Evolutionary conservation across 805 yeast species (phyloP).

Genomic region (Vanderwaltozyma verrucispora): DNA sequence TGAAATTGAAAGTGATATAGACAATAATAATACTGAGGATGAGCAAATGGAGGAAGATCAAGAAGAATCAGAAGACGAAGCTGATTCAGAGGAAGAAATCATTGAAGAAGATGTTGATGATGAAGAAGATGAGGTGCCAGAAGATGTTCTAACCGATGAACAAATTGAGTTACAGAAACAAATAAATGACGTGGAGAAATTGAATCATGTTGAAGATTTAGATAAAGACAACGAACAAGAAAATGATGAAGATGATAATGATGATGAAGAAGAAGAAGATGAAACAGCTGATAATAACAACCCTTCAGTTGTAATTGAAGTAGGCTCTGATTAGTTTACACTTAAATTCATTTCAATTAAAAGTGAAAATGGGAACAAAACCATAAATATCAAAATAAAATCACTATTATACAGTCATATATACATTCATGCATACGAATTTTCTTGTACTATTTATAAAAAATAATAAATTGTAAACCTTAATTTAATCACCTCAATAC

Average conservation of each 20-base stretch:
- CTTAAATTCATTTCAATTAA: background rate
- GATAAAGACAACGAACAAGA: too few species aligned
- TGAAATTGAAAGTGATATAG: constrained; percentile 9
- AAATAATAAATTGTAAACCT: too few species aligned
- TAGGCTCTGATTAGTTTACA: background rate
- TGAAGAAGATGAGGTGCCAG: constrained; percentile 6
- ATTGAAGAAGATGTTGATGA: constrained; percentile 3
- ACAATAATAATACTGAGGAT: constrained; percentile 8
- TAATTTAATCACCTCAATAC: too few species aligned
- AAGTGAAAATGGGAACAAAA: too few species aligned
- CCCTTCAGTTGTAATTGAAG: background rate
- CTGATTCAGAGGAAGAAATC: background rate
- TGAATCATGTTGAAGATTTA: constrained; percentile 13
- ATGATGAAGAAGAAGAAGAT: background rate
- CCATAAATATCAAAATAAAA: too few species aligned
- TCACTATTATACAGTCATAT: too few species aligned
- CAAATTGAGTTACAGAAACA: constrained; percentile 7
- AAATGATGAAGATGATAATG: background rate
- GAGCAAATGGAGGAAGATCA: constrained; percentile 10
- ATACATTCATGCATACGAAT: too few species aligned
- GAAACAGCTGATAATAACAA: too few species aligned
- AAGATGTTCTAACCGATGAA: background rate
- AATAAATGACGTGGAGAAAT: constrained; percentile 11
- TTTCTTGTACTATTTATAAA: too few species aligned
- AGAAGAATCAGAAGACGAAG: constrained; percentile 3